A percentile compares a stretch with the other conserved stretches of the same genome.
These are phyloP conservation scores for Leccinum pellstonianum DNA, from an alignment of 768 basidiomycete genomes.

Conservation along the genomic window DNA sequence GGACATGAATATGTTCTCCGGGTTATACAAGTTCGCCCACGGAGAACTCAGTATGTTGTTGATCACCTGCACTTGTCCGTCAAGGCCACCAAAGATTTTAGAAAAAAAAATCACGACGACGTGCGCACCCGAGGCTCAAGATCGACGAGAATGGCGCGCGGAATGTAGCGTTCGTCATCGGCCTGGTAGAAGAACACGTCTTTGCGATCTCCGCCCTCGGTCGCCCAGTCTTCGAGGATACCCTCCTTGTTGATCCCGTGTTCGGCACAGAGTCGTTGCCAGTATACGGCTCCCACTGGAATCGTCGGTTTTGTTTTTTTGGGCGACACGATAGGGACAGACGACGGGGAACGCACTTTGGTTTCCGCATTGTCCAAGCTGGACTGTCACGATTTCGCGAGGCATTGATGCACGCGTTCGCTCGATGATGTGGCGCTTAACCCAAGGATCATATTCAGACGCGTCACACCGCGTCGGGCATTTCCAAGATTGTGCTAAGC, in stretches of 20 bases:
- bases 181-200: slow-evolving; percentile 99
- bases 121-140: slow-evolving; percentile 86
- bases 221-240: slow-evolving; percentile 95
- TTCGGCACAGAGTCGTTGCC: slow-evolving; percentile 97
- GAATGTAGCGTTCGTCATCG: slow-evolving; percentile 99
- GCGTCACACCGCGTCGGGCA: slow-evolving; percentile 4
- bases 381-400: slow-evolving; percentile 79
- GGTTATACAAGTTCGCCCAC: slow-evolving; percentile 88
- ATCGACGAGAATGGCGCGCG: slow-evolving; percentile 93
- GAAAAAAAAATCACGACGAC: background rate
- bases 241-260: slow-evolving; percentile 97
- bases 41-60: slow-evolving; percentile 89
- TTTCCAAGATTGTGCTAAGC: background rate
- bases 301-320: background rate
- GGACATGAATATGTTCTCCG: slow-evolving; percentile 94
- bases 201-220: slow-evolving; percentile 92
- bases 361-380: slow-evolving; percentile 91
- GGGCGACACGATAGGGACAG: background rate
- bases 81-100: background rate
- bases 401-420: slow-evolving; percentile 49
- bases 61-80: slow-evolving; percentile 68
- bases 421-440: slow-evolving; percentile 4
- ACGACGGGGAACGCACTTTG: slow-evolving; percentile 57
- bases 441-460: slow-evolving; percentile 5
- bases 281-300: slow-evolving; percentile 93